These are phyloP conservation scores for Phytopythium montanum DNA, from an alignment of 352 stramenopile species.

Conservation along the genomic window DNA sequence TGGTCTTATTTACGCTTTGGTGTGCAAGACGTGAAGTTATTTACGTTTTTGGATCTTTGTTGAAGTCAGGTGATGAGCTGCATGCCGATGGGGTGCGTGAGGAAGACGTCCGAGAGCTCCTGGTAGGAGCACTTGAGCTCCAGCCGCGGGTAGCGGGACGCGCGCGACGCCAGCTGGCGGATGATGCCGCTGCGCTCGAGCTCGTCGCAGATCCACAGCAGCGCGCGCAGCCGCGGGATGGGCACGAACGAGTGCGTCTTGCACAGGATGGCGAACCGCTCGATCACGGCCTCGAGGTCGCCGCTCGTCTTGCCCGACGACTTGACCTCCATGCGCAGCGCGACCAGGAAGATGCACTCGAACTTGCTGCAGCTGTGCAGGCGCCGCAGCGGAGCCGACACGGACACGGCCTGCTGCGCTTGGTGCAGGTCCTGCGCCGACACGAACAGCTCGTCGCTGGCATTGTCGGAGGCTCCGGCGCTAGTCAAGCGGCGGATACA, in stretches of 20 bases:
- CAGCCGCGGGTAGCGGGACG: constrained; percentile 50
- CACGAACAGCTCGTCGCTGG: constrained; percentile 26
- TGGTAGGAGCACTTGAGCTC: constrained; percentile 58
- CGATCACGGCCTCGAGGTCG: constrained; percentile 57
- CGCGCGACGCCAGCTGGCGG: constrained; percentile 34
- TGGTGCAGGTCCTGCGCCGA: constrained; percentile 54
- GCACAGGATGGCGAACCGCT: constrained; percentile 61
- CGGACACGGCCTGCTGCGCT: constrained; percentile 43
- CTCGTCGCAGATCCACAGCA: constrained; percentile 61
- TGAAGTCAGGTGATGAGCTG: constrained; percentile 38
- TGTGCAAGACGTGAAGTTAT: too few relatives aligned
- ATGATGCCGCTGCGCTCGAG: constrained; percentile 60
- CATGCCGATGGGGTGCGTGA: constrained; percentile 52
- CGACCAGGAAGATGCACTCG: constrained; percentile 68
- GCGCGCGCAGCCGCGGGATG: constrained; percentile 43
- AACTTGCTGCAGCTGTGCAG: constrained; percentile 62
- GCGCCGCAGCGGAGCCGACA: constrained; percentile 51
- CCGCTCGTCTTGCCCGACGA: constrained; percentile 28
- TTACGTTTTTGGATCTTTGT: too few relatives aligned
- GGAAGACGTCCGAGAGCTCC: constrained; percentile 63
- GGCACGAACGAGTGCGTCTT: constrained; percentile 62
- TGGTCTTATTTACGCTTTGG: too few relatives aligned
- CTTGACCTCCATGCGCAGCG: constrained; percentile 59
- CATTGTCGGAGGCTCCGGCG: neutral
- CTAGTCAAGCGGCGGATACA: constrained; percentile 35